Percentiles rank a stretch among this genome's conserved stretches.
phyloP scores from a whole-genome alignment of 2,329 filamentous ascomycete species.

The Rhinocladiella mackenziei region DNA sequence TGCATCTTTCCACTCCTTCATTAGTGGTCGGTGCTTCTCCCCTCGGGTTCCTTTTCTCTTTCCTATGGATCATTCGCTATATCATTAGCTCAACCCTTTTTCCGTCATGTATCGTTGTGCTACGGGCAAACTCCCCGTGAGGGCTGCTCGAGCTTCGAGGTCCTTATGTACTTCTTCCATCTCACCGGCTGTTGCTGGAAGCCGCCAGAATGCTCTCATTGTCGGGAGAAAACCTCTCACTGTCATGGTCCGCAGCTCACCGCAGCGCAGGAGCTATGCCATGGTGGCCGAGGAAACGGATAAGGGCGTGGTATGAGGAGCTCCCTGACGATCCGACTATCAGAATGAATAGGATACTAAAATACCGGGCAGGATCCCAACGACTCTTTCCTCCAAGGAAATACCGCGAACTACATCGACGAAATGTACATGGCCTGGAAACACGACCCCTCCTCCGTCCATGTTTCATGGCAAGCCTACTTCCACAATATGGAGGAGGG shows the following conservation, averaged over 20 bases:
- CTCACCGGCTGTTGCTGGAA: conserved; percentile 3
- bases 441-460: conserved; percentile 84
- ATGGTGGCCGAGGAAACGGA: conserved; percentile 55
- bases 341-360: too few relatives aligned
- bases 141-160: conserved; percentile 22
- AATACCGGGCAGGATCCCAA: conserved; percentile 64
- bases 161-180: conserved; percentile 13
- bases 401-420: conserved; percentile 97
- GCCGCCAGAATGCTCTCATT: conserved; percentile 29
- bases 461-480: conserved; percentile 98
- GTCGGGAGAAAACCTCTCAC: conserved; percentile 42
- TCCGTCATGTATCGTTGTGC: conserved; percentile 24
- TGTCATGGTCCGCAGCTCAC: conserved; percentile 37
- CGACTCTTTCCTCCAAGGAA: conserved; percentile 94
- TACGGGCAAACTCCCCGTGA: conserved; percentile 21
- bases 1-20: conserved; percentile 7
- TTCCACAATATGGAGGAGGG: conserved; percentile 99
- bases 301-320: conserved; percentile 56
- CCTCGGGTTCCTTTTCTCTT: conserved; percentile 2
- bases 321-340: conserved; percentile 3
- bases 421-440: conserved; percentile 99
- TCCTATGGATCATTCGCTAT: conserved; percentile 26
- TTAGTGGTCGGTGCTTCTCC: conserved; percentile 13
- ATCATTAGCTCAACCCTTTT: conserved; percentile 16
- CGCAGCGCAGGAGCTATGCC: conserved; percentile 54